A percentile compares a stretch with the other conserved stretches of the same genome.
These are phyloP conservation scores for Gillenia trifoliata DNA, from an alignment of 306 rosid species.

Conservation along the genomic window DNA sequence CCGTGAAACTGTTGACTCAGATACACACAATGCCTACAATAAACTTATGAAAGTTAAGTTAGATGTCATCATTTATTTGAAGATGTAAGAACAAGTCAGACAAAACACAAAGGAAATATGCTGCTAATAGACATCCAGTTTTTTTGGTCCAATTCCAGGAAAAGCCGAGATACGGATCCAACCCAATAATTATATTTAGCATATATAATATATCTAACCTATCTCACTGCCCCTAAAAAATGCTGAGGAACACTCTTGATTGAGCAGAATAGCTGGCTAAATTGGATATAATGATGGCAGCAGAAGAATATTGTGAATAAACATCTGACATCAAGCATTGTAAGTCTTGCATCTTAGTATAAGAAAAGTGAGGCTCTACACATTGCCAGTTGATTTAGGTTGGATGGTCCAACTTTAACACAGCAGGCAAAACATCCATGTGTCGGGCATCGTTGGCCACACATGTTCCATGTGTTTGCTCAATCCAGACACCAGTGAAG, in stretches of 20 bases:
- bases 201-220: background rate
- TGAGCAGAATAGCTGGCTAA: background rate
- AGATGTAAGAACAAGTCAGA: background rate
- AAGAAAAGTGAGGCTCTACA: background rate
- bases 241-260: background rate
- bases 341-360: background rate
- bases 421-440: background rate
- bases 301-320: background rate
- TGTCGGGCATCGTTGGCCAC: background rate
- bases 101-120: background rate
- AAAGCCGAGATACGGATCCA: background rate
- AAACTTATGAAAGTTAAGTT: background rate
- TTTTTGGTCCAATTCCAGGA: background rate
- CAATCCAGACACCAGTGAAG: background rate
- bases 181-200: background rate
- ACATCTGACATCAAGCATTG: background rate
- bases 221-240: background rate
- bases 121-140: background rate
- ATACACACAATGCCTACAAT: conserved; percentile 71
- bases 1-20: conserved; percentile 30
- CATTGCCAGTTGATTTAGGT: background rate
- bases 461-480: background rate
- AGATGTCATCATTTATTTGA: background rate
- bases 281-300: background rate
- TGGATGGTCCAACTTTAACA: background rate